Conservation (phyloP, 768 basidiomycete species). For the Suillus clintonianus region DNA sequence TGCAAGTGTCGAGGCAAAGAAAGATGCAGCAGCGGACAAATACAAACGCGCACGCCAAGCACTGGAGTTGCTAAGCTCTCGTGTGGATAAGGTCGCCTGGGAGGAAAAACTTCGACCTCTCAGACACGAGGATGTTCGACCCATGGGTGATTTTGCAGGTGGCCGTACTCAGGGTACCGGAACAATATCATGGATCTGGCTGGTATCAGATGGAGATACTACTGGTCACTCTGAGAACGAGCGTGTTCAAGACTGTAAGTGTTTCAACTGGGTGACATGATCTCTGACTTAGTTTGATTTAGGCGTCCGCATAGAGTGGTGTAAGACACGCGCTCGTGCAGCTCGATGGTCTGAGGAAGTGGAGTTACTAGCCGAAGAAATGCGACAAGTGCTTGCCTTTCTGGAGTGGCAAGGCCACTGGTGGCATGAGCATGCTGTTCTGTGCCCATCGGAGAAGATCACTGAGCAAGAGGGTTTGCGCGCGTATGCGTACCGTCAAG, state of each 20-base stretch:
- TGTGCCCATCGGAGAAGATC: background rate
- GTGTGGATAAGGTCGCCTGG: background rate
- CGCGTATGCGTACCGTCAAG: constrained; percentile 11
- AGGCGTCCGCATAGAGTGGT: constrained; percentile 20
- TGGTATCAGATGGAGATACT: background rate
- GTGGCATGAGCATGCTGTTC: constrained; percentile 13
- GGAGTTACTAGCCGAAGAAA: constrained; percentile 24
- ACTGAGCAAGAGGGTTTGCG: background rate
- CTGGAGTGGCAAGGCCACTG: constrained; percentile 11
- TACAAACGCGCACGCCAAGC: constrained; percentile 11
- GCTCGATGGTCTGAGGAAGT: constrained; percentile 22
- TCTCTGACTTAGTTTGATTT: background rate
- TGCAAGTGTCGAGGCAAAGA: constrained; percentile 8
- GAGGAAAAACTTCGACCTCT: background rate
- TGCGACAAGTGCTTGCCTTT: constrained; percentile 16
- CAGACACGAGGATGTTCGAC: background rate
- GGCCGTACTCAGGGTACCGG: background rate
- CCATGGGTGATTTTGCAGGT: background rate
- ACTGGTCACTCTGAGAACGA: background rate
- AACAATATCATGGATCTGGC: constrained; percentile 9
- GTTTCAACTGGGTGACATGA: no score
- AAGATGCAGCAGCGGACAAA: background rate
- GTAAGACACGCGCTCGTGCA: constrained; percentile 14
- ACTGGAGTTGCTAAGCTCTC: background rate
- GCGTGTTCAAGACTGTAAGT: background rate